These are phyloP conservation scores for Fusarium sublunatum DNA, from an alignment of 2,329 filamentous ascomycete species.

Conservation along the genomic window DNA sequence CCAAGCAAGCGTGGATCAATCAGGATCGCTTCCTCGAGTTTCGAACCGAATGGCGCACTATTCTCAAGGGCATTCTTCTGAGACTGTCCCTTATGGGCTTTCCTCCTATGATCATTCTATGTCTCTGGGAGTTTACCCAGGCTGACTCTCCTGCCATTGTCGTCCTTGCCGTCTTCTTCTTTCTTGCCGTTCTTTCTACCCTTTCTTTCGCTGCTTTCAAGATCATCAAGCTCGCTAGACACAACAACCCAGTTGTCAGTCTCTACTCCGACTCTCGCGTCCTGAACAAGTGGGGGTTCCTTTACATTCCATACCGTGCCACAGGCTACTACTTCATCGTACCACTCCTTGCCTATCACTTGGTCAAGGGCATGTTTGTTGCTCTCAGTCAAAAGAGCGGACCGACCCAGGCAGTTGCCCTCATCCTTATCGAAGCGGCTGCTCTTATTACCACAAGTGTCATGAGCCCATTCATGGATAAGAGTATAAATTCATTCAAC, in stretches of 20 bases:
- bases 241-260: slow-evolving; percentile 95
- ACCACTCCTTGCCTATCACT: slow-evolving; percentile 77
- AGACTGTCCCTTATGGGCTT: slow-evolving; percentile 89
- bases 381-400: slow-evolving; percentile 79
- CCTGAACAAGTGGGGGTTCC: slow-evolving; percentile 97
- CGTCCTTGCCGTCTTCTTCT: slow-evolving; percentile 87
- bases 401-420: slow-evolving; percentile 81
- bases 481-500: slow-evolving; percentile 96
- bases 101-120: slow-evolving; percentile 88
- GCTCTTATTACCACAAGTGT: slow-evolving; percentile 82
- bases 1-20: slow-evolving; percentile 81
- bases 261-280: slow-evolving; percentile 91
- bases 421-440: slow-evolving; percentile 83
- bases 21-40: slow-evolving; percentile 90
- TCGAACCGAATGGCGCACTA: slow-evolving; percentile 90
- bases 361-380: slow-evolving; percentile 90
- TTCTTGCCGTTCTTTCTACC: slow-evolving; percentile 80
- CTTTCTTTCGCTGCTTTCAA: slow-evolving; percentile 87
- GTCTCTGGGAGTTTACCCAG: slow-evolving; percentile 91
- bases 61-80: slow-evolving; percentile 93
- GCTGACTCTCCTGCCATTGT: slow-evolving; percentile 86
- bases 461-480: slow-evolving; percentile 95
- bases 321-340: slow-evolving; percentile 96
- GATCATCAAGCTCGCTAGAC: slow-evolving; percentile 90
- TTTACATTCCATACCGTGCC: slow-evolving; percentile 96